phyloP scores from a whole-genome alignment of 2,329 filamentous ascomycete species.

The Colletotrichum nymphaeae region DNA sequence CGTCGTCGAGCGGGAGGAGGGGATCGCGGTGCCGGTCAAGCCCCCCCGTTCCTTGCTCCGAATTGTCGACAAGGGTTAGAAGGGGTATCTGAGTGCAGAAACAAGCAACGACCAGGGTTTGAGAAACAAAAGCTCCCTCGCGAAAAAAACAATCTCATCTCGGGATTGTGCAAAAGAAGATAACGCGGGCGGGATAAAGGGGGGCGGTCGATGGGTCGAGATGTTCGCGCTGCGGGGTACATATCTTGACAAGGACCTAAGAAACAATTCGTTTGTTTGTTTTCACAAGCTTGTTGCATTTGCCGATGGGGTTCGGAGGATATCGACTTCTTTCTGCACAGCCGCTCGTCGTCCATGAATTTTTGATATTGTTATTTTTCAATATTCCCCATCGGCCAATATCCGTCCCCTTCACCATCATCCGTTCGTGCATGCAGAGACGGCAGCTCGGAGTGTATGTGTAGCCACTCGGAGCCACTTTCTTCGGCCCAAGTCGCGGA shows the following conservation, averaged over 20 bases:
- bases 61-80: conserved; percentile 3
- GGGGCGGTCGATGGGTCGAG: not conserved
- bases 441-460: not conserved
- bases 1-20: conserved; percentile 40
- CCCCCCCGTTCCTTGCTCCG: conserved; percentile 24
- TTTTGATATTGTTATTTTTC: not conserved
- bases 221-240: conserved; percentile 30
- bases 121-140: conserved; percentile 10
- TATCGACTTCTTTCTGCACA: not conserved
- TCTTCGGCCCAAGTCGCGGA: conserved; percentile 13
- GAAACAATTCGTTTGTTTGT: conserved; percentile 1
- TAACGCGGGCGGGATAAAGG: conserved; percentile 12
- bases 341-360: not conserved
- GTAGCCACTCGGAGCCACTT: not conserved
- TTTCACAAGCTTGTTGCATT: conserved; percentile 4
- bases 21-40: conserved; percentile 26
- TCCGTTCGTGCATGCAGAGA: not conserved
- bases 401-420: conserved; percentile 9
- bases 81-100: conserved; percentile 1
- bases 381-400: conserved; percentile 21
- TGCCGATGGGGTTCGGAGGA: not conserved
- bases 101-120: conserved; percentile 16
- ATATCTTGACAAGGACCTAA: conserved; percentile 14
- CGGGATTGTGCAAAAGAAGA: conserved; percentile 18
- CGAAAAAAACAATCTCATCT: conserved; percentile 22